A percentile compares a stretch with the other conserved stretches of the same genome.
Evolutionary conservation across 208 protist genomes (phyloP).

Genomic region (Trypanosoma cruzi): DNA sequence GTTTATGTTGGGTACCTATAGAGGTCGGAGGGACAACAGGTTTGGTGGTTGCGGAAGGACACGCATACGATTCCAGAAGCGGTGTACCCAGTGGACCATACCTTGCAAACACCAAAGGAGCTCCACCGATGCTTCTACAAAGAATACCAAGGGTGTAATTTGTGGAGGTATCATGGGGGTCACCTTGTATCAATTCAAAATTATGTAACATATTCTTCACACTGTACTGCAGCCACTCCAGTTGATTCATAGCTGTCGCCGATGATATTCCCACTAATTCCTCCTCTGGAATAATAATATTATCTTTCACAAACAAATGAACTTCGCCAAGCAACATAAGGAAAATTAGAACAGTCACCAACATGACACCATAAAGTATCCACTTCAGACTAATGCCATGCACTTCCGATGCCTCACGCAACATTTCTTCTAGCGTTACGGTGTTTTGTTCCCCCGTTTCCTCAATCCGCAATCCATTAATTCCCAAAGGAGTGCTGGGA

Average conservation of each 20-base stretch:
- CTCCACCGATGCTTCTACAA: constrained; percentile 15
- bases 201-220: constrained; percentile 23
- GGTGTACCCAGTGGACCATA: constrained; percentile 15
- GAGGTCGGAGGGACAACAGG: background rate
- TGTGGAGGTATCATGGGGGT: background rate
- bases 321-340: constrained; percentile 57
- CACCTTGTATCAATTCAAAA: background rate
- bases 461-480: background rate
- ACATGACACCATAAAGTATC: constrained; percentile 62
- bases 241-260: constrained; percentile 32
- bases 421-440: constrained; percentile 41
- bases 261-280: constrained; percentile 39
- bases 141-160: background rate
- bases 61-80: constrained; percentile 4
- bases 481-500: background rate
- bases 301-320: constrained; percentile 49
- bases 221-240: constrained; percentile 35
- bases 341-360: constrained; percentile 58
- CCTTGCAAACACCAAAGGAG: constrained; percentile 23
- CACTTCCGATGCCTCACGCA: constrained; percentile 51
- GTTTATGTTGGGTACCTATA: background rate
- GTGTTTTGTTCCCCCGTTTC: background rate
- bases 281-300: constrained; percentile 34
- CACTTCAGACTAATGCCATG: constrained; percentile 68
- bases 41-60: background rate